Evolutionary conservation across 106 monocot genomes (phyloP).

Genomic region (Dendrobium huoshanense): DNA sequence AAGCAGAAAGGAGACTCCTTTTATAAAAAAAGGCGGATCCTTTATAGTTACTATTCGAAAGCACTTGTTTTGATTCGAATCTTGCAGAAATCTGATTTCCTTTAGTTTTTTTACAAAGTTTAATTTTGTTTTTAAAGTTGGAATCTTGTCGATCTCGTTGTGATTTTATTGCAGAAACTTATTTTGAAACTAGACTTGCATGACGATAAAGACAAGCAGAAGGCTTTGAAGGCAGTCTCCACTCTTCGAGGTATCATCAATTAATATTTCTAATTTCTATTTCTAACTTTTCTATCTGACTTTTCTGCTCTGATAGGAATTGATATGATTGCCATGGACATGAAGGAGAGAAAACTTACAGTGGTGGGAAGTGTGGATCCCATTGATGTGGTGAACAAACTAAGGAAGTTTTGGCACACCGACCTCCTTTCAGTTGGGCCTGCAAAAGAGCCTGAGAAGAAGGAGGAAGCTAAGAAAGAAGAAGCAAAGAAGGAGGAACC

Average conservation of each 20-base stretch:
- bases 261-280: not conserved
- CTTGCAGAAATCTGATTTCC: not conserved
- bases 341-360: conserved; percentile 35
- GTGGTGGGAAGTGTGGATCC: conserved; percentile 14
- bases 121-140: not conserved
- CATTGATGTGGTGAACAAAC: conserved; percentile 7
- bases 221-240: conserved; percentile 73
- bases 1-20: not conserved
- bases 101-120: not conserved
- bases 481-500: conserved; percentile 14
- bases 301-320: conserved; percentile 32
- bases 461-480: conserved; percentile 6
- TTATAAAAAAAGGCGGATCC: not conserved
- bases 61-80: not conserved
- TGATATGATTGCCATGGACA: conserved; percentile 48
- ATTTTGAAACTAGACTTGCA: conserved; percentile 71
- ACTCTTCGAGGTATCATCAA: conserved; percentile 39
- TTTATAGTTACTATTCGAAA: not conserved
- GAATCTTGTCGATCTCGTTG: not conserved
- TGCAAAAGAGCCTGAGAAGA: conserved; percentile 21
- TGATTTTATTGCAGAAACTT: conserved; percentile 48
- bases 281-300: not conserved
- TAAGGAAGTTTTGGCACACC: conserved; percentile 14
- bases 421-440: conserved; percentile 13
- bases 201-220: conserved; percentile 77